Conservation (phyloP, 345 rosid species). For the Dipteronia sinensis region DNA sequence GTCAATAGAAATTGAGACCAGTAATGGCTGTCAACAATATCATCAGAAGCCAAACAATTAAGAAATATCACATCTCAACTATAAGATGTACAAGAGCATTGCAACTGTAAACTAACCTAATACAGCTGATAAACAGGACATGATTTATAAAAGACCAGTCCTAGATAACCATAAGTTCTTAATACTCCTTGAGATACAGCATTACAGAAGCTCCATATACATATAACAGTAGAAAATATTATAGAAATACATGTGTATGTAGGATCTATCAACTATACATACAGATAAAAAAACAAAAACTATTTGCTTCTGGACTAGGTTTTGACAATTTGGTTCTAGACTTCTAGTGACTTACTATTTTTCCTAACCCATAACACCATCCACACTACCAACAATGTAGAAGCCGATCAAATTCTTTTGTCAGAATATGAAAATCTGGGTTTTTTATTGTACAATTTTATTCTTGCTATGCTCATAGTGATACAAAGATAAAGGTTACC, state of each 20-base stretch:
- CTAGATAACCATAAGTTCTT: not conserved
- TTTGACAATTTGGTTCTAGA: not conserved
- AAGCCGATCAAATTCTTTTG: slow-evolving; percentile 1
- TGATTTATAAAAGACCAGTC: not conserved
- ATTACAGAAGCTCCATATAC: not conserved
- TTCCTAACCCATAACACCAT: not conserved
- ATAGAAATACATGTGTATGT: not conserved
- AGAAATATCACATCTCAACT: not conserved
- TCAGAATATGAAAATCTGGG: not conserved
- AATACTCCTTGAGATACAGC: not conserved
- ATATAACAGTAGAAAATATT: not conserved
- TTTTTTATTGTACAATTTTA: not conserved
- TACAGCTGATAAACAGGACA: not conserved
- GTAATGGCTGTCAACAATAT: slow-evolving; percentile 5
- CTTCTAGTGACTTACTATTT: not conserved
- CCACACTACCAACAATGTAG: not conserved
- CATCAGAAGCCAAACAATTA: not conserved
- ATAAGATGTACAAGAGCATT: not conserved
- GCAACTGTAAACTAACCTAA: not conserved
- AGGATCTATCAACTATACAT: not conserved
- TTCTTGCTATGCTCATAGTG: not conserved
- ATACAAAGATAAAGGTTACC: slow-evolving; percentile 45
- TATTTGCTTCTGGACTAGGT: not conserved
- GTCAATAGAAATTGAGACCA: not conserved
- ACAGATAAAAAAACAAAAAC: not conserved